Conservation (phyloP, 2,329 filamentous ascomycete species). For the Ophiostoma himal-ulmi region DNA sequence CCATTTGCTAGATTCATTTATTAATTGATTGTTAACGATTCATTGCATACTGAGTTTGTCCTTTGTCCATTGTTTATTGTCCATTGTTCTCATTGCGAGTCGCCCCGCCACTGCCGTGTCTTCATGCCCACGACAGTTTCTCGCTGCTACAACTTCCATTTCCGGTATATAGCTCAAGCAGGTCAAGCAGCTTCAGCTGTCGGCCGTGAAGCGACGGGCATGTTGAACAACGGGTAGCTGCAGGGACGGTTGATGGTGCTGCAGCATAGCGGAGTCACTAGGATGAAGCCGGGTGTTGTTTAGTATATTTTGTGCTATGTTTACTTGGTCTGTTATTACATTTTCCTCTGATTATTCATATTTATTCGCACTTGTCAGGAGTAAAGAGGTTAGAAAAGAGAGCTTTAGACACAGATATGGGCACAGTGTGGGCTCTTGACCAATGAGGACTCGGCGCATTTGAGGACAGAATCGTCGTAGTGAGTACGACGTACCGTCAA, state of each 20-base stretch:
- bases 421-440: neutral
- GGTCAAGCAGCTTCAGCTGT: neutral
- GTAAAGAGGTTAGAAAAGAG: neutral
- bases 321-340: neutral
- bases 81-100: no score
- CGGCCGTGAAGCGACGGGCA: slow-evolving; percentile 1
- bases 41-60: neutral
- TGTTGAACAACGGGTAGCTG: slow-evolving; percentile 13
- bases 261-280: slow-evolving; percentile 9
- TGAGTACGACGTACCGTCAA: slow-evolving; percentile 8
- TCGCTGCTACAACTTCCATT: neutral
- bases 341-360: neutral
- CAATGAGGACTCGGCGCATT: neutral
- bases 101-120: no score
- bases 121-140: neutral
- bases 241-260: slow-evolving; percentile 1
- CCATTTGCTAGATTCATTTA: neutral
- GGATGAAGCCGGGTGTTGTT: slow-evolving; percentile 8
- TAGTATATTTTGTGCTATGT: neutral
- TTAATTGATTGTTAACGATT: neutral
- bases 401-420: neutral
- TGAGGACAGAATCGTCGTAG: neutral
- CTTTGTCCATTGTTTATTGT: neutral
- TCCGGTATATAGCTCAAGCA: slow-evolving; percentile 10
- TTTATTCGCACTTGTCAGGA: neutral